These are phyloP conservation scores for Straminergon stramineum DNA, from an alignment of 225 moss, liverwort and hornwort species.

Conservation along the genomic window DNA sequence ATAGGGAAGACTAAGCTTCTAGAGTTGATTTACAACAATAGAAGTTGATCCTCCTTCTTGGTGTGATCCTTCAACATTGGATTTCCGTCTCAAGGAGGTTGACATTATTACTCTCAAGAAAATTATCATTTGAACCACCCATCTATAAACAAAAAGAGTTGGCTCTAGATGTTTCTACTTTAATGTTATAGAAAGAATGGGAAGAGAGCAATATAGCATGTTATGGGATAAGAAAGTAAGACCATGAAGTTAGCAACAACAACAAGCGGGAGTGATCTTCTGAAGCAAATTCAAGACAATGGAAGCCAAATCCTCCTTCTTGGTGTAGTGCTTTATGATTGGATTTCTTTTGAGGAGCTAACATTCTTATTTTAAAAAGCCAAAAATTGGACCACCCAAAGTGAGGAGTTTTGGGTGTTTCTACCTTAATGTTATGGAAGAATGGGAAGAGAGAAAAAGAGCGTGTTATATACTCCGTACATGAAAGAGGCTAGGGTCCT, in stretches of 20 bases:
- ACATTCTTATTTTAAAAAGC: neutral
- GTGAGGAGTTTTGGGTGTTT: neutral
- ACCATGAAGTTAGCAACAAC: neutral
- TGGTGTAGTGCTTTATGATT: neutral
- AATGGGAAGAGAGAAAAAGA: neutral
- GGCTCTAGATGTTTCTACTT: neutral
- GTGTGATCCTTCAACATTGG: neutral
- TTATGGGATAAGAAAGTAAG: neutral
- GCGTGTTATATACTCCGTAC: neutral
- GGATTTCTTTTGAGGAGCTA: neutral
- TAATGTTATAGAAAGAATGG: too few species aligned
- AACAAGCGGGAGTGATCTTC: neutral
- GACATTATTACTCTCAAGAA: neutral
- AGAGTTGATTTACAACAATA: accelerated
- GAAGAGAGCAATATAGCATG: neutral
- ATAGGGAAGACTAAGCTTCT: neutral
- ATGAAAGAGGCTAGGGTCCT: neutral
- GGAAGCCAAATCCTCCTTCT: neutral
- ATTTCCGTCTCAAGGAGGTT: neutral
- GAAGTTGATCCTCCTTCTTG: neutral
- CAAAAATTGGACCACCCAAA: neutral
- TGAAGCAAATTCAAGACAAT: neutral
- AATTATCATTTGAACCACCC: neutral
- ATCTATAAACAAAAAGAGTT: neutral
- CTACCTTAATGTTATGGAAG: neutral